Evolutionary conservation across 164 flowering plant species (phyloP).

Genomic region (Chimonanthus praecox): DNA sequence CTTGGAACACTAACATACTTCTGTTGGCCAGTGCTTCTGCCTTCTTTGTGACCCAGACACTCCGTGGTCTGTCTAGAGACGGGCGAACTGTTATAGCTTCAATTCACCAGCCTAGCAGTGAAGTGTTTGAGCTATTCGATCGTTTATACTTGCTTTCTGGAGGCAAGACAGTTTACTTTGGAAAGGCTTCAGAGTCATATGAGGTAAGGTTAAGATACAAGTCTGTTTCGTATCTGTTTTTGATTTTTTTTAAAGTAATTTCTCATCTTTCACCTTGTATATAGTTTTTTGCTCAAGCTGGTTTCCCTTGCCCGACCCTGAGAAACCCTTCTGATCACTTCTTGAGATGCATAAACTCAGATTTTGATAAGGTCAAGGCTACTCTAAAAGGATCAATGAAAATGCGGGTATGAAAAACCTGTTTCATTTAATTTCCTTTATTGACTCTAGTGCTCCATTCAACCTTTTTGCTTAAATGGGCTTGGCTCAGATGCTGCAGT

Average conservation of each 20-base stretch:
- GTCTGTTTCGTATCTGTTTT: neutral
- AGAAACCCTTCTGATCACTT: conserved; percentile 98
- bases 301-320: conserved; percentile 92
- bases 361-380: conserved; percentile 96
- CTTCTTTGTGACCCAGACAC: conserved; percentile 87
- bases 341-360: conserved; percentile 82
- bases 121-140: conserved; percentile 93
- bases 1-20: neutral
- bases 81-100: conserved; percentile 95
- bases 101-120: conserved; percentile 96
- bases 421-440: neutral
- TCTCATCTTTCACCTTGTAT: conserved; percentile 1
- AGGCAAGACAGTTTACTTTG: conserved; percentile 86
- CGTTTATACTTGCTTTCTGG: conserved; percentile 82
- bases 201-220: conserved; percentile 42
- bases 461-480: neutral
- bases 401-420: conserved; percentile 46
- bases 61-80: conserved; percentile 72
- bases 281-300: conserved; percentile 95
- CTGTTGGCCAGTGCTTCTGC: conserved; percentile 74
- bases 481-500: neutral
- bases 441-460: neutral
- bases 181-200: conserved; percentile 78
- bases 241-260: neutral
- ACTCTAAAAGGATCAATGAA: conserved; percentile 93